phyloP scores from a whole-genome alignment of 495 filamentous ascomycete species.

The Talaromyces liani region DNA sequence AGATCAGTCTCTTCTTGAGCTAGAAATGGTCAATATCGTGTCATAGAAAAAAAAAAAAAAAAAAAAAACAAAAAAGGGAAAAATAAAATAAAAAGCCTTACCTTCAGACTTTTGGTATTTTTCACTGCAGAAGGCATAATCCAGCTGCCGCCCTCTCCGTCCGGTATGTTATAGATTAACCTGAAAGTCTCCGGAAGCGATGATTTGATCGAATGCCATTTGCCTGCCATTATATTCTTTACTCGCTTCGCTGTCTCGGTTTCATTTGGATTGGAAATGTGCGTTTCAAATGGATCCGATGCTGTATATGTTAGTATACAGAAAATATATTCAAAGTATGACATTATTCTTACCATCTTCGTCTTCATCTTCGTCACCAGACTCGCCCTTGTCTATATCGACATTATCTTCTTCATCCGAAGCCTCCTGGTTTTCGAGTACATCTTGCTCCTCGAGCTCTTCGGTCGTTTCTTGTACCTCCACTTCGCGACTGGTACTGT shows the following conservation, averaged over 20 bases:
- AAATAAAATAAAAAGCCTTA: too few relatives aligned
- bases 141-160: constrained; percentile 17
- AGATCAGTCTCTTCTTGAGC: constrained; percentile 40
- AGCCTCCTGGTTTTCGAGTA: constrained; percentile 29
- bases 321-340: background rate
- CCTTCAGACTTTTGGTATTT: constrained; percentile 31
- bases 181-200: constrained; percentile 38
- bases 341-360: background rate
- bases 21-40: constrained; percentile 11
- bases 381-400: constrained; percentile 33
- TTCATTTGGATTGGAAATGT: constrained; percentile 62
- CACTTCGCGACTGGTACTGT: constrained; percentile 7
- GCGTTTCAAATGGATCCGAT: constrained; percentile 70
- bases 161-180: constrained; percentile 33
- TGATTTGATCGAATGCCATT: constrained; percentile 47
- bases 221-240: constrained; percentile 40
- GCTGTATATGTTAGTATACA: constrained; percentile 11
- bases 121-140: constrained; percentile 28
- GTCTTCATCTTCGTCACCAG: constrained; percentile 37
- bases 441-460: constrained; percentile 18
- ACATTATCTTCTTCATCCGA: constrained; percentile 37
- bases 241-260: constrained; percentile 46
- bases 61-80: too few relatives aligned
- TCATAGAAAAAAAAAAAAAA: too few relatives aligned
- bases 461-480: constrained; percentile 5